Percentiles rank a stretch among this genome's conserved stretches.
These are phyloP conservation scores for Pleodorina starrii DNA, from an alignment of 139 green algal genomes.

Conservation along the genomic window DNA sequence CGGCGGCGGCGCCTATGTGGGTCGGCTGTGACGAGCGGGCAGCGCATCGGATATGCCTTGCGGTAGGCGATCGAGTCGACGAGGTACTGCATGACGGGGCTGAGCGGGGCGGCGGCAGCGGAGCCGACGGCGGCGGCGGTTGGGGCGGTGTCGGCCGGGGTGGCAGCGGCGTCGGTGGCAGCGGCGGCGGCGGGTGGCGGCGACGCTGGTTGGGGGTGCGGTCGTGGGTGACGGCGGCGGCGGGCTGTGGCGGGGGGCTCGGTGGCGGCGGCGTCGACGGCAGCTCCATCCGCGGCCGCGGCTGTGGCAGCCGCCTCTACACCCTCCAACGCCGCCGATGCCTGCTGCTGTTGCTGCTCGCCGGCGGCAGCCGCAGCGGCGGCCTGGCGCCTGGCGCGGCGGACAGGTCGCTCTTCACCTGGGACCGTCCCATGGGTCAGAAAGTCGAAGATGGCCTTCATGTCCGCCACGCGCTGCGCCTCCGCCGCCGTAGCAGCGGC, in stretches of 20 bases:
- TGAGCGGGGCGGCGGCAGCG: background rate
- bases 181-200: background rate
- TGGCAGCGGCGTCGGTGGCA: background rate
- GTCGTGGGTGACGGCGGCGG: too few relatives aligned
- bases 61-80: slow-evolving; percentile 7
- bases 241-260: too few relatives aligned
- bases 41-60: slow-evolving; percentile 17
- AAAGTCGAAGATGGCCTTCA: slow-evolving; percentile 46
- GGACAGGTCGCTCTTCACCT: background rate
- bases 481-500: background rate
- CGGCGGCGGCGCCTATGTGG: background rate
- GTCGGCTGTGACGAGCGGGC: background rate
- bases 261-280: background rate
- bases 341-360: background rate
- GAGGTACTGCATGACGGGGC: slow-evolving; percentile 36
- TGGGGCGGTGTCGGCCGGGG: background rate
- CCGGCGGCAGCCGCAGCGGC: background rate
- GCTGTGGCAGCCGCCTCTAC: background rate
- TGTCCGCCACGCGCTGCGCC: slow-evolving; percentile 12
- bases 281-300: background rate
- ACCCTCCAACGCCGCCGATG: background rate
- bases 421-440: slow-evolving; percentile 40
- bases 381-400: background rate
- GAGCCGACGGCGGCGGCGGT: background rate
- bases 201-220: too few relatives aligned